A percentile compares a stretch with the other conserved stretches of the same genome.
These are phyloP conservation scores for Peziza echinospora DNA, from an alignment of 495 filamentous ascomycete species.

Conservation along the genomic window DNA sequence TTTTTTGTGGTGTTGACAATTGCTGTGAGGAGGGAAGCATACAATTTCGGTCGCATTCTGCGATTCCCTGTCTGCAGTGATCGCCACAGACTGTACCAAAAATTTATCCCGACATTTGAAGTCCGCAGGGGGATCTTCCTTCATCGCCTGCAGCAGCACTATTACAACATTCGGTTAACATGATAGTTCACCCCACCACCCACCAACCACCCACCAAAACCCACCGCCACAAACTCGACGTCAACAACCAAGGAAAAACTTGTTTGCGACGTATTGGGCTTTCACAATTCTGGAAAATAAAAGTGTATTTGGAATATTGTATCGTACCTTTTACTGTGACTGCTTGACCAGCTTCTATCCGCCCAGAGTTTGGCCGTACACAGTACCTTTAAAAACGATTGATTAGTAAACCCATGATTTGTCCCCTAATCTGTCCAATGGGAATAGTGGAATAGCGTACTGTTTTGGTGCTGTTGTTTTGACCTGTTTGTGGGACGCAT, in stretches of 20 bases:
- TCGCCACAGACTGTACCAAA: constrained; percentile 78
- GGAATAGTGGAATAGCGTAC: constrained; percentile 32
- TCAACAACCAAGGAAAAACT: too few relatives aligned
- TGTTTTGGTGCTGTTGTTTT: constrained; percentile 98
- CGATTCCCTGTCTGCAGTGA: constrained; percentile 66
- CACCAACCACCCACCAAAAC: too few relatives aligned
- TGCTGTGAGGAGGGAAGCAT: constrained; percentile 20
- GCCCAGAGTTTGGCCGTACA: constrained; percentile 88
- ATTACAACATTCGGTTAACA: constrained; percentile 9
- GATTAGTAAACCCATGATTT: constrained; percentile 1
- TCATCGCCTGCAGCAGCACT: constrained; percentile 97
- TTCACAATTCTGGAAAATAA: constrained; percentile 3
- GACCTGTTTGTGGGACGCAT: constrained; percentile 48
- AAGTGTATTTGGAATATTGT: too few relatives aligned
- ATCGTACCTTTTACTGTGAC: constrained; percentile 79
- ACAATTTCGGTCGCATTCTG: constrained; percentile 60
- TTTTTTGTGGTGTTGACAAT: not conserved
- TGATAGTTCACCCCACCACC: too few relatives aligned
- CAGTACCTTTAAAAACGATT: constrained; percentile 42
- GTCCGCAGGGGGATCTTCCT: constrained; percentile 67
- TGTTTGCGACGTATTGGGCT: too few relatives aligned
- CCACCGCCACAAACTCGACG: too few relatives aligned
- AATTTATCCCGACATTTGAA: constrained; percentile 94
- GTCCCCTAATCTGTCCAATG: constrained; percentile 8
- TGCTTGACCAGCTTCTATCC: constrained; percentile 66